Conservation (phyloP, 306 rosid genomes). For the Psophocarpus tetragonolobus region DNA sequence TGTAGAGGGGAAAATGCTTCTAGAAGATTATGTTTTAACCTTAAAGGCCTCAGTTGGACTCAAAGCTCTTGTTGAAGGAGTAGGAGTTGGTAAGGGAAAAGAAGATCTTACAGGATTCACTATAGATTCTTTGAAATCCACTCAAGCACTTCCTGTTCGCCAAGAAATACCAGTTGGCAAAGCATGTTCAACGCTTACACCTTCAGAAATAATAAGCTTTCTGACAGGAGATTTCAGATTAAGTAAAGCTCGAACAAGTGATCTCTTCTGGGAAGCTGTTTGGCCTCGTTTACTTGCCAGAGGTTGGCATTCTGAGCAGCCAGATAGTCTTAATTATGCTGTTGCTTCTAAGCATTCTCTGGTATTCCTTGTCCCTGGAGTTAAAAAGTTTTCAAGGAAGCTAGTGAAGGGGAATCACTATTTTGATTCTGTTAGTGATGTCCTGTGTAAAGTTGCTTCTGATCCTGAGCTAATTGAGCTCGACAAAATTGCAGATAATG, state of each 20-base stretch:
- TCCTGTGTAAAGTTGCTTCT: conserved; percentile 75
- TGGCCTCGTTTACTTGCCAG: conserved; percentile 97
- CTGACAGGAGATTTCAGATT: conserved; percentile 84
- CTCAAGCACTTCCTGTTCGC: conserved; percentile 54
- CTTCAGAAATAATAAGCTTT: conserved; percentile 66
- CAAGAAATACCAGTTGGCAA: conserved; percentile 87
- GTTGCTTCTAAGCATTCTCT: conserved; percentile 55
- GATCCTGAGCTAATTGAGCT: conserved; percentile 83
- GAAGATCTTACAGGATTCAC: conserved; percentile 71
- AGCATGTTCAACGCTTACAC: conserved; percentile 73
- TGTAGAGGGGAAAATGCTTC: conserved; percentile 64
- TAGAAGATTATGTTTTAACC: conserved; percentile 70
- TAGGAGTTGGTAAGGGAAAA: conserved; percentile 85
- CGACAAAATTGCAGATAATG: conserved; percentile 46
- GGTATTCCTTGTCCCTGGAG: conserved; percentile 87
- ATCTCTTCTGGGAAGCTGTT: conserved; percentile 97
- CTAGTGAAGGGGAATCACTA: conserved; percentile 77
- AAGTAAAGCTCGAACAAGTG: conserved; percentile 87
- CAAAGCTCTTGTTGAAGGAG: conserved; percentile 74
- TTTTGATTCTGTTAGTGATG: conserved; percentile 79
- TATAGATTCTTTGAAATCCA: conserved; percentile 56
- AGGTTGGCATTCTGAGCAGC: conserved; percentile 99
- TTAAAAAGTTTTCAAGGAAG: conserved; percentile 76
- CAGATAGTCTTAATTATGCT: conserved; percentile 51
- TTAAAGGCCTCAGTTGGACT: conserved; percentile 67